phyloP scores from a whole-genome alignment of 257 asterid genomes.

The Nicotiana undulata region DNA sequence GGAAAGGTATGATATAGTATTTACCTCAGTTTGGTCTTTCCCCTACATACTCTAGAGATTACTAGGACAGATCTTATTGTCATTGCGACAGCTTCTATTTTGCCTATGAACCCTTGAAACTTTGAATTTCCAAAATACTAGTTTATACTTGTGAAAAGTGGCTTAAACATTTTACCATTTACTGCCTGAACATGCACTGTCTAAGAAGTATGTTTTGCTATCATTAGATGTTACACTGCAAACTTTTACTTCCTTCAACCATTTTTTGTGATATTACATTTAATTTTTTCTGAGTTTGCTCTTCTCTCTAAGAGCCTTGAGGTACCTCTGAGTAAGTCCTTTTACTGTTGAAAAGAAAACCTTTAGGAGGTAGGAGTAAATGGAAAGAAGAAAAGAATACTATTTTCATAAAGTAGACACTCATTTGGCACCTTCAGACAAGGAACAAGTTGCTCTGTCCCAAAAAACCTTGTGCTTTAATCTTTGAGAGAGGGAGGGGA shows the following conservation, averaged over 20 bases:
- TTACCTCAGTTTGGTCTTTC: background rate
- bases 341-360: background rate
- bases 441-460: background rate
- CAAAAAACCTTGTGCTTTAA: background rate
- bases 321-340: background rate
- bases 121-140: background rate
- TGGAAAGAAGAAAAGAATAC: background rate
- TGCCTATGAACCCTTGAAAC: background rate
- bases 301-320: background rate
- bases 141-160: background rate
- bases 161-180: background rate
- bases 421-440: background rate
- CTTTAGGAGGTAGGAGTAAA: background rate
- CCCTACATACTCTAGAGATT: background rate
- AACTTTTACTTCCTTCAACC: background rate
- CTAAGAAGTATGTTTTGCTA: background rate
- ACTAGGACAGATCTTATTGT: background rate
- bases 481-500: background rate
- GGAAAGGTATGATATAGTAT: constrained; percentile 34
- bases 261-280: background rate
- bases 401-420: background rate
- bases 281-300: background rate
- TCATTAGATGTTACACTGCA: background rate
- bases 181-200: background rate
- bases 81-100: background rate